Base-by-base conservation (phyloP, 257 asterid species). In the Primulina eburnea region DNA sequence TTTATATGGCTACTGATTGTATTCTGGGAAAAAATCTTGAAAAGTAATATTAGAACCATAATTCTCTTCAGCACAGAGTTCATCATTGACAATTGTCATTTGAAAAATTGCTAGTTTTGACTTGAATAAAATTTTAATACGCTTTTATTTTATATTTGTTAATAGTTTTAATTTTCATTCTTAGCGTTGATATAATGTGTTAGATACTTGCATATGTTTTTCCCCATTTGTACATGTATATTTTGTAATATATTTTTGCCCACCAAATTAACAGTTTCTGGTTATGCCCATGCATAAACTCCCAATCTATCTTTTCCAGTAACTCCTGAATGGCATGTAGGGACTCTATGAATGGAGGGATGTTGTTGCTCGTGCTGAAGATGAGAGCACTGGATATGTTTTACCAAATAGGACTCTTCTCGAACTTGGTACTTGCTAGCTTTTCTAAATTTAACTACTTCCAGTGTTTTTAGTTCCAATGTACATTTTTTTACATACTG, bases 261-360 rank as follows among this genome's bases (percentile, higher is more conserved):
- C 17, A 12, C 17, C 17, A 11, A 2, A 12, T 40, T 40, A 40
- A 8, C 0, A 11, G 52, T 40, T 40, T 40, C n/a, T 40, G 16
- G 52, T 40, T 40, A 12, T 40, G 17, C n/a, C 52, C 52, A 1
- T 40, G 52, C 52, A 40, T 40, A 24, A 30, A 24, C 37, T n/a
- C 16, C 62, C 35, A 14, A 14, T 43, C 11, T 20, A 18, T 72
- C 38, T 71, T 65, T 43, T 52, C 34, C 24, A 8, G 58, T 20
- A 67, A 65, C 73, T 65, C 64, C 9, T 76, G 71, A 60, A 57
- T 77, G 77, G 40, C 35, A 60, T 80, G 35, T 62, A 92, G 98
- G 99, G 97, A 57, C 90, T 94, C 30, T 89, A 76, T 78, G 97
- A 83, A 76, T 94, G 97, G 99, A 85, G 99, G 78, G 99, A 94